Evolutionary conservation across 2,329 filamentous ascomycete species (phyloP).

Genomic region (Podosphaera fusca): DNA sequence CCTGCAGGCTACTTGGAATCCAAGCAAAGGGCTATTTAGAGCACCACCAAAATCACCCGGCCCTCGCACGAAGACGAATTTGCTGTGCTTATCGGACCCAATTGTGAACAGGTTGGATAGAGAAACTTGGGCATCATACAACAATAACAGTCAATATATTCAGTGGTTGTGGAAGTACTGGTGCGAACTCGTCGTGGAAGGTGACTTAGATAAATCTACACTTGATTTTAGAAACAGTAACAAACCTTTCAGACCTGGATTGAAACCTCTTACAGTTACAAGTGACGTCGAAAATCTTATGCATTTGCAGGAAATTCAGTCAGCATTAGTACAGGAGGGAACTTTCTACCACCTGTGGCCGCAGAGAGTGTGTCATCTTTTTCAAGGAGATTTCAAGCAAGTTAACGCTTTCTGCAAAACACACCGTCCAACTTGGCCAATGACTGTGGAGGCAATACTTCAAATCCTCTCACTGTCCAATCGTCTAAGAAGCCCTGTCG

Average conservation of each 20-base stretch:
- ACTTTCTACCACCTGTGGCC: too few relatives aligned
- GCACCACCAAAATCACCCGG: too few relatives aligned
- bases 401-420: too few relatives aligned
- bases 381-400: too few relatives aligned
- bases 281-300: too few relatives aligned
- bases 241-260: neutral
- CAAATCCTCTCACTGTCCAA: neutral
- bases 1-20: neutral
- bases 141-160: neutral
- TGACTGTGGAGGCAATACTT: neutral
- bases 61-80: too few relatives aligned
- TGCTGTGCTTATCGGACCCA: too few relatives aligned
- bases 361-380: too few relatives aligned
- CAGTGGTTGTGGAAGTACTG: neutral
- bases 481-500: neutral
- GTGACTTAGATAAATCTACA: too few relatives aligned
- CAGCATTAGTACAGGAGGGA: too few relatives aligned
- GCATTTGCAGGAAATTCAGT: too few relatives aligned
- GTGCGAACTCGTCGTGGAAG: neutral
- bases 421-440: neutral
- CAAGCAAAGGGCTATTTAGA: too few relatives aligned
- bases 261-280: neutral
- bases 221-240: neutral
- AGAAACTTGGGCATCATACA: neutral
- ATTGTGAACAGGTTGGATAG: neutral